Evolutionary conservation across 1,139 yeast genomes (phyloP).

Genomic region (Kazachstania sp.): DNA sequence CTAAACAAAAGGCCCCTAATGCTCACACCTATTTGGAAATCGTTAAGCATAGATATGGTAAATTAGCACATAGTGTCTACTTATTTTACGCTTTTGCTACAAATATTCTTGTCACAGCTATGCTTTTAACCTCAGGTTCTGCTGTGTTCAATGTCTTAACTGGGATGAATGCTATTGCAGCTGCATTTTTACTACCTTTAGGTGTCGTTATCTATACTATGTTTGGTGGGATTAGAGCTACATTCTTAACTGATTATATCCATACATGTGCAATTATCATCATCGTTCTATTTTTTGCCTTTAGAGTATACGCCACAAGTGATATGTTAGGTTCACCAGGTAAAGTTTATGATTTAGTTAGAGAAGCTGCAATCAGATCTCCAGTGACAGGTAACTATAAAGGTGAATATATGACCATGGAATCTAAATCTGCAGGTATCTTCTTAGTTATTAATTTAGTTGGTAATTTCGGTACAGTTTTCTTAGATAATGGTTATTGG

Average conservation of each 20-base stretch:
- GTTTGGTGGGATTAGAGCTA: conserved; percentile 86
- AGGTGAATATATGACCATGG: conserved; percentile 75
- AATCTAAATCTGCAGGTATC: conserved; percentile 68
- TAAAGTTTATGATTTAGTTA: conserved; percentile 61
- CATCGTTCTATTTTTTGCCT: conserved; percentile 54
- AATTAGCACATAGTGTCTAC: conserved; percentile 55
- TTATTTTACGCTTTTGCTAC: conserved; percentile 79
- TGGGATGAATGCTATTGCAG: conserved; percentile 77
- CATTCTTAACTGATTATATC: conserved; percentile 78
- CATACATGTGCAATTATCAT: conserved; percentile 59
- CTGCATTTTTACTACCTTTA: conserved; percentile 69
- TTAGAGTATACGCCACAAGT: conserved; percentile 54
- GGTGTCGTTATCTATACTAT: conserved; percentile 78
- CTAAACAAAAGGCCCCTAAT: conserved; percentile 62
- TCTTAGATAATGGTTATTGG: conserved; percentile 84
- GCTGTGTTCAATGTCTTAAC: conserved; percentile 70
- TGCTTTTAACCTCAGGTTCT: conserved; percentile 81
- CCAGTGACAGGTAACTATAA: conserved; percentile 69
- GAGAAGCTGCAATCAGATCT: conserved; percentile 44
- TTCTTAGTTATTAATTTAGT: conserved; percentile 76
- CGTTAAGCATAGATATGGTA: conserved; percentile 62
- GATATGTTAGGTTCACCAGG: conserved; percentile 70
- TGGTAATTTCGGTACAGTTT: conserved; percentile 85
- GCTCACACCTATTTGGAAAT: conserved; percentile 74
- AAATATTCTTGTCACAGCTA: conserved; percentile 76